These are phyloP conservation scores for Trichosphaerium sp. DNA, from an alignment of 78 protist genomes.

Conservation along the genomic window DNA sequence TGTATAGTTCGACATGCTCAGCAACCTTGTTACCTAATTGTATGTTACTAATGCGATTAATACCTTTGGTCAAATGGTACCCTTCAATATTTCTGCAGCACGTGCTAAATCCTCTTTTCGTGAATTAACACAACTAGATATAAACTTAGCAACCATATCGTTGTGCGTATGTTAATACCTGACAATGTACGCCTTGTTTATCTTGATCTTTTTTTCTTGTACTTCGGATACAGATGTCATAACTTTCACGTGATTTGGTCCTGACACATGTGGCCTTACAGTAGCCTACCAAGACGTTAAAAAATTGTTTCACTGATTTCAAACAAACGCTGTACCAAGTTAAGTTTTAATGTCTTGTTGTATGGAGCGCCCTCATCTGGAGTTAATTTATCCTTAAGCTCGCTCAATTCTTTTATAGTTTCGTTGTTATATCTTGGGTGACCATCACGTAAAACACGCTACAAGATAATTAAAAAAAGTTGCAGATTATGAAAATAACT, in stretches of 20 bases:
- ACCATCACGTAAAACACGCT: too few relatives aligned
- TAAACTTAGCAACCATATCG: conserved; percentile 16
- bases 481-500: too few relatives aligned
- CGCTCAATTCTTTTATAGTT: not conserved
- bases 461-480: too few relatives aligned
- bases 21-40: too few relatives aligned
- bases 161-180: not conserved
- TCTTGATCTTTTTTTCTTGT: not conserved
- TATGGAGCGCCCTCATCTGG: conserved; percentile 32
- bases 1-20: conserved; percentile 32
- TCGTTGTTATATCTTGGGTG: too few relatives aligned
- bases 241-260: conserved; percentile 56
- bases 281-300: too few relatives aligned
- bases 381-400: not conserved
- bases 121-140: conserved; percentile 53
- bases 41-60: too few relatives aligned
- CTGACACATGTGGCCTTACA: conserved; percentile 43
- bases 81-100: conserved; percentile 33
- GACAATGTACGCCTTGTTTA: conserved; percentile 6
- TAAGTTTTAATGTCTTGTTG: conserved; percentile 6
- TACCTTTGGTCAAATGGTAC: too few relatives aligned
- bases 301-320: too few relatives aligned
- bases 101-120: conserved; percentile 22
- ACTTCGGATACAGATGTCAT: not conserved
- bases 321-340: too few relatives aligned